phyloP scores from a whole-genome alignment of 2,329 filamentous ascomycete genomes.

The Aspergillus piperis region DNA sequence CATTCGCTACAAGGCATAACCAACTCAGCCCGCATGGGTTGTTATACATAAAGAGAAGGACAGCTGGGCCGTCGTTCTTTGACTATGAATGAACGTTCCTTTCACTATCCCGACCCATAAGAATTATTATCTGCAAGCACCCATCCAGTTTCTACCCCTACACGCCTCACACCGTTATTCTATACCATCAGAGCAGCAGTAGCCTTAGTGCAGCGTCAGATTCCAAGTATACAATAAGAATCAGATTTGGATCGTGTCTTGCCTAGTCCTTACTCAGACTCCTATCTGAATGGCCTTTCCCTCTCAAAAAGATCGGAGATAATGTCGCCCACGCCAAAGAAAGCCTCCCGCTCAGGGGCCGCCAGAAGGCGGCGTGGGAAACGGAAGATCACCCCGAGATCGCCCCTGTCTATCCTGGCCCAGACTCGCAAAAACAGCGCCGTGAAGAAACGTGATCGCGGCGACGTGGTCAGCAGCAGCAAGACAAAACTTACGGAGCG shows the following conservation, averaged over 20 bases:
- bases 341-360: constrained; percentile 5
- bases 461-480: constrained; percentile 6
- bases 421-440: constrained; percentile 16
- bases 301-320: neutral
- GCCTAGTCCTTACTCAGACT: neutral
- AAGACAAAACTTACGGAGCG: constrained; percentile 5
- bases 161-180: neutral
- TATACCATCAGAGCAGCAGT: neutral
- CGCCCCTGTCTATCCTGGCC: constrained; percentile 17
- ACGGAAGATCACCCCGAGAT: constrained; percentile 13
- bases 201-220: neutral
- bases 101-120: constrained; percentile 1
- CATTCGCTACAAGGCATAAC: neutral
- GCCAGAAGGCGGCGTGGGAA: constrained; percentile 13
- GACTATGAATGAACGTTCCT: constrained; percentile 1
- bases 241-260: neutral
- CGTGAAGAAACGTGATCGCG: constrained; percentile 10
- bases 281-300: neutral
- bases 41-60: constrained; percentile 7
- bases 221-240: neutral
- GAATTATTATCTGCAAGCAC: neutral
- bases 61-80: constrained; percentile 1
- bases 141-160: neutral
- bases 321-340: neutral
- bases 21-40: neutral